phyloP scores from a whole-genome alignment of 2,329 filamentous ascomycete genomes.

The Hymenotorrendiella dingleyae region DNA sequence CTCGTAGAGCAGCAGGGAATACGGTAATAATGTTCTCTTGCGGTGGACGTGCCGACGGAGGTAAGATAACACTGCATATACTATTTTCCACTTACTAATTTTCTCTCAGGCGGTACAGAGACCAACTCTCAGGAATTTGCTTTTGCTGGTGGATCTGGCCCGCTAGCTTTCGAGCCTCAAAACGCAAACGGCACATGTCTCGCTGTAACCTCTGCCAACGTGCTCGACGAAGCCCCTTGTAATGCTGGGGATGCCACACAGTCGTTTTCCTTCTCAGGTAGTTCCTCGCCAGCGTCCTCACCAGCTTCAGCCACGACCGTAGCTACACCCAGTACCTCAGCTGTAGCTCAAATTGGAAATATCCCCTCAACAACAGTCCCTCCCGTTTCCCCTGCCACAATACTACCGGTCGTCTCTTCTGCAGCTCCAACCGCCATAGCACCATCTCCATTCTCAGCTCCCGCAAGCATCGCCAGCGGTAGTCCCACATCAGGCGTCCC shows the following conservation, averaged over 20 bases:
- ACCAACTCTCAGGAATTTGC: constrained; percentile 47
- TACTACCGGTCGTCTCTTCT: constrained; percentile 2
- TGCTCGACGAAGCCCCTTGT: constrained; percentile 41
- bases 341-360: constrained; percentile 3
- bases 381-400: not conserved
- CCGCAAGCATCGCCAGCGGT: not conserved
- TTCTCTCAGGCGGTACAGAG: constrained; percentile 38
- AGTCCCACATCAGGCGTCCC: constrained; percentile 39
- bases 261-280: constrained; percentile 34
- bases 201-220: constrained; percentile 36
- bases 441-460: constrained; percentile 5
- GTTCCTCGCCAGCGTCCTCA: constrained; percentile 1
- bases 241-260: constrained; percentile 36
- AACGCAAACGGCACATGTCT: constrained; percentile 44
- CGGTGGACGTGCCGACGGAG: constrained; percentile 50
- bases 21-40: constrained; percentile 54
- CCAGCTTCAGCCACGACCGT: constrained; percentile 2
- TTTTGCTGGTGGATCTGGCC: constrained; percentile 37
- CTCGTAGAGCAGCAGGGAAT: constrained; percentile 43
- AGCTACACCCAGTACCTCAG: constrained; percentile 6
- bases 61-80: constrained; percentile 23
- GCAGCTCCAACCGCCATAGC: constrained; percentile 1
- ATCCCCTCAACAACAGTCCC: constrained; percentile 4
- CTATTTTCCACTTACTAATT: constrained; percentile 7
- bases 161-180: constrained; percentile 39